These are phyloP conservation scores for Erythrobasidium hasegawianum DNA, from an alignment of 1,284 basidiomycete species.

Conservation along the genomic window DNA sequence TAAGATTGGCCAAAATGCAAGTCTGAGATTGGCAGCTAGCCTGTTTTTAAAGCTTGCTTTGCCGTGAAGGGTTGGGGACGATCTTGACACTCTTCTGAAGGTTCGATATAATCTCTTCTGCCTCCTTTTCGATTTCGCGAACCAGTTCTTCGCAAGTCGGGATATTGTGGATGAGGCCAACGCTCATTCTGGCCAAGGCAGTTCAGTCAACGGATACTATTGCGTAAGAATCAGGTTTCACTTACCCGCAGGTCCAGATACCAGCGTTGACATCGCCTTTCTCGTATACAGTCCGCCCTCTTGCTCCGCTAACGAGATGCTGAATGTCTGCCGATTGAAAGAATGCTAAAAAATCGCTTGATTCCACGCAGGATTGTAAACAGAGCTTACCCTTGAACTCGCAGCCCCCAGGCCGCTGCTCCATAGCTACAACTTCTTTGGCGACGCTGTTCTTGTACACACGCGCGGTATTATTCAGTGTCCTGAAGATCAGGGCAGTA, in stretches of 20 bases:
- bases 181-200: conserved; percentile 65
- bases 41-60: conserved; percentile 21
- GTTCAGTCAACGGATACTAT: too few relatives aligned
- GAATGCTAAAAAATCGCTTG: conserved; percentile 1
- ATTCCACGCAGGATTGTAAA: conserved; percentile 53
- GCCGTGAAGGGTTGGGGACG: conserved; percentile 5
- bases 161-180: conserved; percentile 82
- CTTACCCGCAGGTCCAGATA: conserved; percentile 60
- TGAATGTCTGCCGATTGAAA: background rate
- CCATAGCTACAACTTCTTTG: conserved; percentile 73
- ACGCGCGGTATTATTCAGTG: conserved; percentile 42
- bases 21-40: too few relatives aligned
- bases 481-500: conserved; percentile 78
- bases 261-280: conserved; percentile 79
- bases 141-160: conserved; percentile 77
- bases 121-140: conserved; percentile 68
- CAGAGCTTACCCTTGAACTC: conserved; percentile 68
- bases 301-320: conserved; percentile 18
- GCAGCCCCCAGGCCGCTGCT: conserved; percentile 72
- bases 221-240: too few relatives aligned
- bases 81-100: conserved; percentile 51
- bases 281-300: conserved; percentile 58
- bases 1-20: too few relatives aligned
- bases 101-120: conserved; percentile 64
- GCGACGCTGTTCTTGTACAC: conserved; percentile 75